Evolutionary conservation across 2,329 filamentous ascomycete genomes (phyloP), one percentile per base, ranked within the genome.

Genomic region (Alternaria sp.): DNA sequence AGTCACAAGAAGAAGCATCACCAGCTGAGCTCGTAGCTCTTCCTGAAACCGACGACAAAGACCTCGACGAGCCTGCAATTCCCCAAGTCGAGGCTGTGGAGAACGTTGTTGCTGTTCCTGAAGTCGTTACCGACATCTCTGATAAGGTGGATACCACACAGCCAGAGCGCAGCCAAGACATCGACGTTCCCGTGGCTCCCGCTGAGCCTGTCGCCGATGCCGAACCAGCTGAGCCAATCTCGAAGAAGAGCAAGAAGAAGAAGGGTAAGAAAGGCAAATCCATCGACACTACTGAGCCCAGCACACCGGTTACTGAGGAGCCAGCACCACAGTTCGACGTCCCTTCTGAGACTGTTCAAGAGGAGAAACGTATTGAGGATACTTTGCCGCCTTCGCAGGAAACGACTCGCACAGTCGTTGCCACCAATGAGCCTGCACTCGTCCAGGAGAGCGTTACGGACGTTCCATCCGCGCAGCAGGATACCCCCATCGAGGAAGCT

Each of bases 181-280:
- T 44, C 20, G 5, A 15, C 26, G 37, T 56, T 12, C 43, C 51
- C 9, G 26, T 46, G 18, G 43, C 58, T 25, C 43, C 63, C 1
- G 28, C 33, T 6, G 63, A 63, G 26, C 53, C 57, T 54, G 14
- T 44, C 33, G 47, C 21, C 0, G 61, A 68, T 3, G 51, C 67
- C 11, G 64, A 67, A 23, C 21, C 20, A 6, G 63, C 56, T 15
- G 51, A 58, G 6, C 55, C 67, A 12, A 45, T 64, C 18, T 67
- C 66, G 4, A 73, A 73, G 57, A 72, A 70, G 55, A 51, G 60
- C 60, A 71, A 71, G 51, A 72, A 75, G 61, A 74, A 73, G 64
- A 75, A 74, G 63, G 59, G 59, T 10, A 73, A 72, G 64, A 72
- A 74, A 43, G 65, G 49, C 15, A 71, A 69, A 55, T 60, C 66